phyloP scores from a whole-genome alignment of 331 rosid genomes.

The Quercus phellos region DNA sequence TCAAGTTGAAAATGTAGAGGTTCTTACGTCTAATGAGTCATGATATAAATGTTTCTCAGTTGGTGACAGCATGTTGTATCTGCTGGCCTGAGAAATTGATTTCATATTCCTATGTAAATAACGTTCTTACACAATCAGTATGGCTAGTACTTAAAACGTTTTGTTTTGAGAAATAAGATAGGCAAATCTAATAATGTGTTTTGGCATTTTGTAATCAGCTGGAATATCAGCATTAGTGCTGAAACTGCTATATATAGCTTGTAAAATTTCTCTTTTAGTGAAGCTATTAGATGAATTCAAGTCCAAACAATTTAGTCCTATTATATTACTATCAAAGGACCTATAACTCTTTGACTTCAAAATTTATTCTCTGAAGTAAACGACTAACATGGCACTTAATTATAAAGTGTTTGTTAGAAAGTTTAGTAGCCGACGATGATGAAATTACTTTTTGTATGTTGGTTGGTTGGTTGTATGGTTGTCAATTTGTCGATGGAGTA shows the following conservation, averaged over 20 bases:
- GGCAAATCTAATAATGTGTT: not conserved
- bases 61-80: not conserved
- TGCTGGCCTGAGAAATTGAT: not conserved
- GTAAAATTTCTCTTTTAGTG: not conserved
- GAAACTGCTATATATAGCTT: not conserved
- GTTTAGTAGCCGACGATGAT: too few relatives aligned
- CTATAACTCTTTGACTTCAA: too few relatives aligned
- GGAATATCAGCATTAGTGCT: not conserved
- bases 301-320: too few relatives aligned
- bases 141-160: not conserved
- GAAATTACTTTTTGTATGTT: too few relatives aligned
- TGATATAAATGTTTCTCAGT: not conserved
- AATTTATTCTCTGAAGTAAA: too few relatives aligned
- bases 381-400: too few relatives aligned
- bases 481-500: too few relatives aligned
- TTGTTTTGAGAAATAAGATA: not conserved
- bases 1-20: not conserved
- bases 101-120: not conserved
- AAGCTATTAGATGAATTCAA: too few relatives aligned
- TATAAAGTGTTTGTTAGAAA: too few relatives aligned
- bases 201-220: not conserved
- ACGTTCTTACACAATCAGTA: not conserved
- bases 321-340: too few relatives aligned
- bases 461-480: too few relatives aligned
- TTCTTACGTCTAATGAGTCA: not conserved